Percentiles rank a stretch among this genome's conserved stretches.
Evolutionary conservation across 2,329 filamentous ascomycete species (phyloP).

Genomic region (Didymella keratinophila): DNA sequence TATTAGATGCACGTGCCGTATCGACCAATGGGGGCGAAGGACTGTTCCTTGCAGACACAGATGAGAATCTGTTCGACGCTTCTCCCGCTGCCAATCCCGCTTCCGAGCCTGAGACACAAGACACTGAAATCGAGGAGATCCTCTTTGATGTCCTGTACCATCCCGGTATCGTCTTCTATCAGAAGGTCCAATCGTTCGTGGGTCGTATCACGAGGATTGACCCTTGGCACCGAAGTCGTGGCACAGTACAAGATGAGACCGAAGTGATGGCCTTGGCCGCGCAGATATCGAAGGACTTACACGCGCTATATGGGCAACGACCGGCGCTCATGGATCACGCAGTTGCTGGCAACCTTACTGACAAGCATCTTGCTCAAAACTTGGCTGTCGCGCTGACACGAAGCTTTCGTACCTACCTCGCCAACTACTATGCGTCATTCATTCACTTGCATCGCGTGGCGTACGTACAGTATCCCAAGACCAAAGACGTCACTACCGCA

Average conservation of each 20-base stretch:
- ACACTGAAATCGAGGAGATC: slow-evolving; percentile 57
- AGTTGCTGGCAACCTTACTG: slow-evolving; percentile 60
- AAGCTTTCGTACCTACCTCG: slow-evolving; percentile 63
- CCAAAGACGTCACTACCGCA: slow-evolving; percentile 58
- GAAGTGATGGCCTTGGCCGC: slow-evolving; percentile 65
- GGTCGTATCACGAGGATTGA: slow-evolving; percentile 65
- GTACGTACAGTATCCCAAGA: slow-evolving; percentile 62
- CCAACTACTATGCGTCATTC: slow-evolving; percentile 65
- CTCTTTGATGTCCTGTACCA: slow-evolving; percentile 64
- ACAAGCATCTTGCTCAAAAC: slow-evolving; percentile 58
- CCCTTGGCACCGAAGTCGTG: slow-evolving; percentile 63
- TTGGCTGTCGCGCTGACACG: slow-evolving; percentile 61
- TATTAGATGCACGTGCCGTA: slow-evolving; percentile 64
- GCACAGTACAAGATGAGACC: slow-evolving; percentile 65
- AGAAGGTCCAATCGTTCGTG: slow-evolving; percentile 66
- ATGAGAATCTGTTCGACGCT: slow-evolving; percentile 58
- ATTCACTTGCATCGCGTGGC: slow-evolving; percentile 66
- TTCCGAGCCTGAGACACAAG: slow-evolving; percentile 39
- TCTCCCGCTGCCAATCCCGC: slow-evolving; percentile 51
- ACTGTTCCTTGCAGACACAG: slow-evolving; percentile 59
- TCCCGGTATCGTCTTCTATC: slow-evolving; percentile 65
- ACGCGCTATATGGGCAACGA: slow-evolving; percentile 59
- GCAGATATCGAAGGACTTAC: slow-evolving; percentile 60
- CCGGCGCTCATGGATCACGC: slow-evolving; percentile 66
- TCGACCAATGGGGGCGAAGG: slow-evolving; percentile 64